Evolutionary conservation across 2,329 filamentous ascomycete genomes (phyloP), one percentile per base, ranked within the genome.

Genomic region (Dothistroma pini): DNA sequence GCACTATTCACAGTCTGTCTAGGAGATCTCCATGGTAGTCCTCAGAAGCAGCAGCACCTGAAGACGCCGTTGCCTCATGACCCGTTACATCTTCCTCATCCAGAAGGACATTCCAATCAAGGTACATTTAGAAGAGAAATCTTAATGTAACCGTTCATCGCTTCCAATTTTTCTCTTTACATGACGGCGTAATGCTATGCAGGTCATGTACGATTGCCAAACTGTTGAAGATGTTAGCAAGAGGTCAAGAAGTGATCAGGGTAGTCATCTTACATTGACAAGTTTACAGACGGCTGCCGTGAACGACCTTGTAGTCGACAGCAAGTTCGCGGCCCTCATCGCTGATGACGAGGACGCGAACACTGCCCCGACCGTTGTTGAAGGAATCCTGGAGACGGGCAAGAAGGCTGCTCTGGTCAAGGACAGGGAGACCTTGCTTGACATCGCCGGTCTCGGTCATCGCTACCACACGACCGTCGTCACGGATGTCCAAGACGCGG

Each of bases 361-460:
- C 90, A 76, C 88, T 92, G 78, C 95, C 95, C 77, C 93, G 90
- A 77, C 95, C 95, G 71, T 91, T 89, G 80, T 91, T 88, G 79
- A 97, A 99, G 69, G 92, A 86, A 69, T 89, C 86, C 72, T 85
- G 81, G 69, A 99, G 89, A 72, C 93, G 91, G 69, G 81, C 78
- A 83, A 89, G 91, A 70, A 99, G 88, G 80, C 87, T 87, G 78
- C 90, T 95, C 86, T 99, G 95, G 83, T 96, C 91, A 78, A 97
- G 89, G 78, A 99, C 91, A 62, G 90, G 86, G 62, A 99, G 85
- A 72, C 86, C 87, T 82, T 96, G 93, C 90, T 97, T 97, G 84
- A 99, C 92, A 77, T 99, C 93, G 73, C 95, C 93, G 68, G 89
- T 91, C 89, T 99, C 95, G 76, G 95, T 99, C 93, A 99, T 97